Base-by-base conservation (phyloP, 805 yeast genomes). In the Candida golubevii region DNA sequence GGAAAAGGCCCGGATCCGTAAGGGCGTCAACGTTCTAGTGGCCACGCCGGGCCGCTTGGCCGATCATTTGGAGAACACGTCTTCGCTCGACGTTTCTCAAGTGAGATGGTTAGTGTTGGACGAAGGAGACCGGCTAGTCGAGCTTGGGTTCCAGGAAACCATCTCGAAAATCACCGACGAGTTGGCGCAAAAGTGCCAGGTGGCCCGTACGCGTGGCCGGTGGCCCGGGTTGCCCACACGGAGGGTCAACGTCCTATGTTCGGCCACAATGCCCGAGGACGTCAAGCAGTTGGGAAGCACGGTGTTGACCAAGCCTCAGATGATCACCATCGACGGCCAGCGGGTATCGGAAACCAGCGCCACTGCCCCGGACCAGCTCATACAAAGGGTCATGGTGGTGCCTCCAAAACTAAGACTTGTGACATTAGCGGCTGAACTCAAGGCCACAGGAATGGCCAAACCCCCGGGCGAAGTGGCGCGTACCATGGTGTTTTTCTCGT, bases 21-120 rank as follows among this genome's bases (percentile, higher is more conserved):
- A 91, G 63, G 99, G 99, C 52, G 95, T 90, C 30, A 93, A 93
- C 63, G 82, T 93, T 30, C 74, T 93, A n/a, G 95, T 93, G 35
- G 97, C 95, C 10, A 93, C 99, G 0, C 99, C 99, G 2, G 99
- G 99, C 48, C 78, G 99, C 56, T 70, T 93, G 36, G 85, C 88
- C 8, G 99, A 93, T 62, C 99, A 93, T 71, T 80, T 93, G 49
- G 96, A 88, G 51, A 87, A 90, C 63, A 93, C 99, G 0, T 74
- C 77, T 39, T 79, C 83, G 6, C 74, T 95, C 47, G 85, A 85
- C 49, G 65, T 87, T 29, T 72, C 85, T 3, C 79, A 87, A 42
- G 74, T 93, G 32, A 72, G 97, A 56, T 93, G 89, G 77, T 76
- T 91, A n/a, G 83, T 93, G 9, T 62, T 93, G 51, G 99, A 93